These are phyloP conservation scores for Petunia secreta DNA, from an alignment of 257 asterid genomes.

Conservation along the genomic window DNA sequence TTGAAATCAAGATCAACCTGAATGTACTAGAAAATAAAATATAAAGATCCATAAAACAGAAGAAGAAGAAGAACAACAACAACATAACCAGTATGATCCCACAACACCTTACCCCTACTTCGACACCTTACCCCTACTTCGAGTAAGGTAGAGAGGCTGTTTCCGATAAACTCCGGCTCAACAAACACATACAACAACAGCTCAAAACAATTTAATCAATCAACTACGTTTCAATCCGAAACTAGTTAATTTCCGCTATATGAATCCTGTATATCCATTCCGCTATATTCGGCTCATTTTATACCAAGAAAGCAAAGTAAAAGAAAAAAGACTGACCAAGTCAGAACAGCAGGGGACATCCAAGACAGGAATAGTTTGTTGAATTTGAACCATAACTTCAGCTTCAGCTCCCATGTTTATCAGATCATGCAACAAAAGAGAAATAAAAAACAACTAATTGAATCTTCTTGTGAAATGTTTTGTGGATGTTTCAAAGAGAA, in stretches of 20 bases:
- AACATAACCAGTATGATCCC: too few species aligned
- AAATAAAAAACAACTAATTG: neutral
- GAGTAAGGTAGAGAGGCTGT: too few species aligned
- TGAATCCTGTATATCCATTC: neutral
- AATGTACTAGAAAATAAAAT: neutral
- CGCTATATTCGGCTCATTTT: neutral
- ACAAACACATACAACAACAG: neutral
- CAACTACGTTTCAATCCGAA: neutral
- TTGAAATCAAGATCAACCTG: slow-evolving; percentile 13
- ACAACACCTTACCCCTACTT: too few species aligned
- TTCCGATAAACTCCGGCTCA: too few species aligned
- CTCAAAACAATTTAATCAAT: neutral
- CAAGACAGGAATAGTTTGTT: slow-evolving; percentile 54
- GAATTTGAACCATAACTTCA: slow-evolving; percentile 57
- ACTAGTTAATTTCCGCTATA: neutral
- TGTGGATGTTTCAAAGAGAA: neutral
- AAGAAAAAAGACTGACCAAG: slow-evolving; percentile 38
- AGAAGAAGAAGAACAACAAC: neutral
- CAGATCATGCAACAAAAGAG: neutral
- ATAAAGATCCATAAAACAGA: slow-evolving; percentile 6
- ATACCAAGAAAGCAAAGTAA: neutral
- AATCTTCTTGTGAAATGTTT: neutral
- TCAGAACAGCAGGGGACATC: slow-evolving; percentile 58
- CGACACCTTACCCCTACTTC: too few species aligned
- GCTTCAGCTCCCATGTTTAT: slow-evolving; percentile 67